phyloP scores from a whole-genome alignment of 148 eudicot genomes.

The Agrostemma githago region DNA sequence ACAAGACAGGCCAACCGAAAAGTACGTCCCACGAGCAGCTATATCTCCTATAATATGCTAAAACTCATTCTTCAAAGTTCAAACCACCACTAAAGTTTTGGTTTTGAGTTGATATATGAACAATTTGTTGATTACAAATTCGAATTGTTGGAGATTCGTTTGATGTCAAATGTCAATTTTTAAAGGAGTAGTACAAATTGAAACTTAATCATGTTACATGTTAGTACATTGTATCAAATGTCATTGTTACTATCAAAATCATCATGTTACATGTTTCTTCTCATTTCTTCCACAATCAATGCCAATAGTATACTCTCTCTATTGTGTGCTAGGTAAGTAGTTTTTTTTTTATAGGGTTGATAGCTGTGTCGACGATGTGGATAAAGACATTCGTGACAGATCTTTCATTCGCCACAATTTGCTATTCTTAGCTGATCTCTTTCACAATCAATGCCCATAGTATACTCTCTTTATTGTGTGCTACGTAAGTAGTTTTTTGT shows the following conservation, averaged over 20 bases:
- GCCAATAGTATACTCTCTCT: neutral
- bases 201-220: constrained; percentile 7
- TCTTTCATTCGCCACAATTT: too few species aligned
- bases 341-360: too few species aligned
- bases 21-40: too few species aligned
- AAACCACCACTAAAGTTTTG: neutral
- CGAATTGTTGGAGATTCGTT: constrained; percentile 12
- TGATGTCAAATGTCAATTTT: constrained; percentile 8
- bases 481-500: too few species aligned
- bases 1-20: too few species aligned
- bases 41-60: too few species aligned
- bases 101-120: neutral
- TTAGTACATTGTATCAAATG: neutral
- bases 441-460: too few species aligned
- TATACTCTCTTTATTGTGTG: too few species aligned
- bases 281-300: neutral
- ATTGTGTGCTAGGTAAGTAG: too few species aligned
- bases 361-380: too few species aligned
- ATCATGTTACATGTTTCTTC: constrained; percentile 9
- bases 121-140: neutral
- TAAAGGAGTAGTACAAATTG: neutral
- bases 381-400: too few species aligned
- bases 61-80: neutral
- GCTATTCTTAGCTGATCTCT: too few species aligned
- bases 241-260: neutral